phyloP scores from a whole-genome alignment of 257 asterid genomes.

The Leptodermis oblonga region DNA sequence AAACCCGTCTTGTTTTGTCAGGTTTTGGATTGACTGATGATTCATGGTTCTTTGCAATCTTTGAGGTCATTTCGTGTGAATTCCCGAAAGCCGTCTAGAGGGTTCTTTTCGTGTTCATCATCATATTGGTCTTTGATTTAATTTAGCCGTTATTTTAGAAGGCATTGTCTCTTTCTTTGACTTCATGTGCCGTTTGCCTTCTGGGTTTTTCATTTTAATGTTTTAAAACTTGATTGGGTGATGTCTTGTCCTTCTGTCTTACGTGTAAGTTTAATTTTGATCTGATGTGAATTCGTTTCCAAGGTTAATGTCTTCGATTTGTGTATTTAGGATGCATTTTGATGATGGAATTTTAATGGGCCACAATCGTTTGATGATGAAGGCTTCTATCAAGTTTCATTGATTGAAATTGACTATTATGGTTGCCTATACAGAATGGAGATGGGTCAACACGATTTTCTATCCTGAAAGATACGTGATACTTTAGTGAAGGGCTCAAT shows the following conservation, averaged over 20 bases:
- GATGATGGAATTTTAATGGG: background rate
- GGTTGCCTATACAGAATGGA: background rate
- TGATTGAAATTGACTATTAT: background rate
- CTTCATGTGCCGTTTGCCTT: background rate
- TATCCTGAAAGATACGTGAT: background rate
- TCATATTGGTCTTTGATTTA: slow-evolving; percentile 10
- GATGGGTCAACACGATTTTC: background rate
- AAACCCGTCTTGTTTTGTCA: too few relatives aligned
- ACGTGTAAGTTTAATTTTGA: background rate
- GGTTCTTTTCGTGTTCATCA: background rate
- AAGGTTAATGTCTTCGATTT: background rate
- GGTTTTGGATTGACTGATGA: too few relatives aligned
- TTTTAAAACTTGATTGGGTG: background rate
- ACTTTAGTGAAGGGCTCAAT: background rate
- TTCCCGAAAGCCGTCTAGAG: slow-evolving; percentile 3
- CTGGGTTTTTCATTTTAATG: background rate
- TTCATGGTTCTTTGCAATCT: background rate
- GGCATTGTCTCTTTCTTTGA: slow-evolving; percentile 8
- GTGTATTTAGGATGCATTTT: background rate
- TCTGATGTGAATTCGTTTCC: background rate
- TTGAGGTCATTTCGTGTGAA: background rate
- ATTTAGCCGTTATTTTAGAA: background rate
- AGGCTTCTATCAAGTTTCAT: background rate
- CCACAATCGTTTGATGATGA: background rate
- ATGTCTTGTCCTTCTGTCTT: background rate